Evolutionary conservation across 768 basidiomycete genomes (phyloP), one percentile per base, ranked within the genome.

Genomic region (Lyophyllum decastes): DNA sequence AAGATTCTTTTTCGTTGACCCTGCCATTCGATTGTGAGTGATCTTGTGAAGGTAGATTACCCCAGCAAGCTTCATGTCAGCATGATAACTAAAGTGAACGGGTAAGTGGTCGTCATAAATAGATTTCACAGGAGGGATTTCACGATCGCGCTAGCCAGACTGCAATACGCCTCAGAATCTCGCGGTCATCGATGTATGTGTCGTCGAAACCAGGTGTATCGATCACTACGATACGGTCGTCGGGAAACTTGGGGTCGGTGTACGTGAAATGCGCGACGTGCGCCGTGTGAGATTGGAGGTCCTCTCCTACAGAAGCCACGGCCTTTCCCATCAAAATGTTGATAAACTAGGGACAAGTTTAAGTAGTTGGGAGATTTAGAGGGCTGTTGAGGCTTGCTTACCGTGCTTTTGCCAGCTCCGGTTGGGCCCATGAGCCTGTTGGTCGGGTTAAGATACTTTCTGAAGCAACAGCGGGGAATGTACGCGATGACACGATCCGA

Each of bases 171-270:
- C 64, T 66, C 48, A 72, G 30, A 25, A 68, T 68, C n/a, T 67
- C 64, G 25, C 55, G 45, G 38, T 70, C 69, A 5, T 61, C 57
- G 6, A 50, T 34, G 5, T 53, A 51, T 1, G 68, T 70, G 38
- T 70, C 68, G 47, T 68, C 64, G 43, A 70, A 69, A 0, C 68
- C 70, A 22, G 67, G 69, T 0, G 66, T 72, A 38, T 69, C 68
- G 38, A 69, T 64, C 51, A 69, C 46, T 17, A 70, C 62, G 40
- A 68, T 61, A 19, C 57, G 57, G 41, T 58, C 48, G 2, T 60
- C 49, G 14, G 57, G 56, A 30, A 54, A 49, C 22, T 57, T 55
- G 2, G 54, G 54, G 33, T 60, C 52, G 24, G 48, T 27, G 34
- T 55, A 63, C 10, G 43, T 51, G 57, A 65, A 54, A 10, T 64